Evolutionary conservation across 2,329 filamentous ascomycete species (phyloP), one percentile per base, ranked within the genome.

Genomic region (Ophiostoma tasmaniense): DNA sequence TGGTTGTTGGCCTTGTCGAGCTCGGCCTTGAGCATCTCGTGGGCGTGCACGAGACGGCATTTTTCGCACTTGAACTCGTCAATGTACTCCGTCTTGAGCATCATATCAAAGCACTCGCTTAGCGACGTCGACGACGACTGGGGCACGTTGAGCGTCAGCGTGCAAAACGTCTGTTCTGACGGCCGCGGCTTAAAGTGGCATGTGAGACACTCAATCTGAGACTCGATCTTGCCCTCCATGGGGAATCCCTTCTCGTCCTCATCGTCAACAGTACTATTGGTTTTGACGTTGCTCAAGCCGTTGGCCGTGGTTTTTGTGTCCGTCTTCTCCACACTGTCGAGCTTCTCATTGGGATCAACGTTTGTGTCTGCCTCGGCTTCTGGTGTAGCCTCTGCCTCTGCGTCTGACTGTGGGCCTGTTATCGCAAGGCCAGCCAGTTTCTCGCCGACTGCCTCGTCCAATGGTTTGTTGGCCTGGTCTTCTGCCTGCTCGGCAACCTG

Each of bases 61-160:
- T 89, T 91, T 75, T 97, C 95, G 80, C 95, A 99, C 74, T 91
- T 93, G 82, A 96, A 99, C 77, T 97, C 95, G 72, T 98, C 94
- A 73, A 99, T 97, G 76, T 93, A 90, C 78, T 99, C 95, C 0
- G 92, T 92, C 79, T 97, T 97, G 73, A 99, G 89, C 78, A 97
- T 89, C 55, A 91, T 91, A 75, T 99, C 95, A 74, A 99, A 95
- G 78, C 95, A 99, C 10, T 88, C 84, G 75, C 90, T 93, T 20
- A 99, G 83, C 0, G 92, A 90, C 0, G 93, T 93, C 1, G 91
- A 90, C 66, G 84, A 88, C 71, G 89, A 86, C 76, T 95, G 91
- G 0, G 95, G 95, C 3, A 99, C 95, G 74, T 93, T 92, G 67
- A 99, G 81, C 1, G 94, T 98, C 72, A 99, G 80, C 25, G 93